These are phyloP conservation scores for Rhynchosporium graminicola DNA, from an alignment of 2,329 filamentous ascomycete genomes.

Conservation along the genomic window DNA sequence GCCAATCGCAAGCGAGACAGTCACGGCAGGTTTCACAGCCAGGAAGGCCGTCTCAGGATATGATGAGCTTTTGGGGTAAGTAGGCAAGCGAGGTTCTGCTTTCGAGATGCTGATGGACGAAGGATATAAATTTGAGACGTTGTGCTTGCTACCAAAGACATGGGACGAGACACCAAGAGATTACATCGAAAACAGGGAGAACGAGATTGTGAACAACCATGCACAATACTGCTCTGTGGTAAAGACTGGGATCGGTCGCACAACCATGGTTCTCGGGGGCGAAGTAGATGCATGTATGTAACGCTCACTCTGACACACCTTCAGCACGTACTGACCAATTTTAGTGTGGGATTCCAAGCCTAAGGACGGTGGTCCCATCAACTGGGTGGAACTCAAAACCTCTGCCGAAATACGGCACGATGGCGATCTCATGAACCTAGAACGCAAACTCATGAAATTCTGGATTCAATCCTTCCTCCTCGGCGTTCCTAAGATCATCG, in stretches of 20 bases:
- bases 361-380: slow-evolving; percentile 62
- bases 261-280: slow-evolving; percentile 77
- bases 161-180: slow-evolving; percentile 74
- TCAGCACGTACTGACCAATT: slow-evolving; percentile 14
- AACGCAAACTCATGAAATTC: slow-evolving; percentile 89
- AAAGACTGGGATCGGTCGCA: slow-evolving; percentile 78
- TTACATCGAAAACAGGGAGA: slow-evolving; percentile 74
- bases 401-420: slow-evolving; percentile 69
- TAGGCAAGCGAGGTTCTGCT: not conserved
- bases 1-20: slow-evolving; percentile 61
- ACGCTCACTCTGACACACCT: not conserved
- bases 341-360: slow-evolving; percentile 85
- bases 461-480: slow-evolving; percentile 97
- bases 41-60: slow-evolving; percentile 64
- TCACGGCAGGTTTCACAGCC: slow-evolving; percentile 49
- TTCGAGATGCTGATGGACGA: slow-evolving; percentile 12
- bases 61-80: slow-evolving; percentile 91
- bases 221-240: slow-evolving; percentile 96
- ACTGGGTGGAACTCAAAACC: slow-evolving; percentile 96
- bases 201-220: slow-evolving; percentile 78
- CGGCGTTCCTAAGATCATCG: slow-evolving; percentile 86
- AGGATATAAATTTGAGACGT: slow-evolving; percentile 96
- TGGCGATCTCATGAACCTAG: slow-evolving; percentile 72
- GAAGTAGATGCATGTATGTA: slow-evolving; percentile 86
- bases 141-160: slow-evolving; percentile 72